Evolutionary conservation across 768 basidiomycete species (phyloP).

Genomic region (Mycena haematopus): DNA sequence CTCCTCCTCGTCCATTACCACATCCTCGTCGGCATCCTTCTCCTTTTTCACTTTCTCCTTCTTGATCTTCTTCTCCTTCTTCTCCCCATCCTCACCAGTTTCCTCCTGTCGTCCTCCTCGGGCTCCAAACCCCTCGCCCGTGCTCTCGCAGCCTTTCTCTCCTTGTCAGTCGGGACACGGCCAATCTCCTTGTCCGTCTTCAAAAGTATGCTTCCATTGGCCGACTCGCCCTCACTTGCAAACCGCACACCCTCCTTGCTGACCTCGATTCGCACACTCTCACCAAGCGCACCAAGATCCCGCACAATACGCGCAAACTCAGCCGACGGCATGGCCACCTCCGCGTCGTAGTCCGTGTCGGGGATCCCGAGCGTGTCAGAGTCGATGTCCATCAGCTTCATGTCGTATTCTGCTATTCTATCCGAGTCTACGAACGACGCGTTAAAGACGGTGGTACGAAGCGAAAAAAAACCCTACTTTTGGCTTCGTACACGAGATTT

Average conservation of each 20-base stretch:
- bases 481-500: slow-evolving; percentile 88
- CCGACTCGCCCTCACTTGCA: slow-evolving; percentile 91
- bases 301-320: slow-evolving; percentile 95
- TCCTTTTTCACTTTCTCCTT: slow-evolving; percentile 53
- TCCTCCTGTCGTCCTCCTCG: slow-evolving; percentile 49
- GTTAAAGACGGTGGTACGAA: neutral
- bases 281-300: slow-evolving; percentile 89
- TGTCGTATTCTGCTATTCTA: slow-evolving; percentile 96
- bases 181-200: slow-evolving; percentile 70
- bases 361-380: slow-evolving; percentile 94
- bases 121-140: slow-evolving; percentile 34
- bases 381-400: slow-evolving; percentile 99
- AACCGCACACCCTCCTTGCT: slow-evolving; percentile 96
- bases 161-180: slow-evolving; percentile 51
- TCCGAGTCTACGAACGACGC: slow-evolving; percentile 69
- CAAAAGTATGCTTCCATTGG: slow-evolving; percentile 86
- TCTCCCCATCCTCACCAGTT: slow-evolving; percentile 43
- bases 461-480: slow-evolving; percentile 56
- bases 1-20: slow-evolving; percentile 60
- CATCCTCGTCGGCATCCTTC: slow-evolving; percentile 53
- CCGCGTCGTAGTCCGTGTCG: slow-evolving; percentile 96
- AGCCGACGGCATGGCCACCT: slow-evolving; percentile 81
- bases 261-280: slow-evolving; percentile 94
- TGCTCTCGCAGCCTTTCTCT: slow-evolving; percentile 38
- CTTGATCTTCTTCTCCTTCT: slow-evolving; percentile 50